A percentile compares a stretch with the other conserved stretches of the same genome.
Conservation (phyloP, 228 moss, liverwort and hornwort species). For the Sphagnum fallax region DNA sequence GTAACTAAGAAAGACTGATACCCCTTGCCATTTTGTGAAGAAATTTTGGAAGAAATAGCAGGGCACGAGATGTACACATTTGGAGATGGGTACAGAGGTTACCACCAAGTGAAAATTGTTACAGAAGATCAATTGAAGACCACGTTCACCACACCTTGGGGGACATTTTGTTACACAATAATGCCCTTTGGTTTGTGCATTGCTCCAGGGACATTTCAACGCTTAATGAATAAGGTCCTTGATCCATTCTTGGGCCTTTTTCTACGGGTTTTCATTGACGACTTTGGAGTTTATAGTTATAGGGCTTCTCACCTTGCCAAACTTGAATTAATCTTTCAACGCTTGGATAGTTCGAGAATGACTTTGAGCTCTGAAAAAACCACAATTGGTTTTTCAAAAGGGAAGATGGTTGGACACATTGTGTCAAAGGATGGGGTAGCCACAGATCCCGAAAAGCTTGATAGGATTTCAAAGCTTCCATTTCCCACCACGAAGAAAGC, state of each 20-base stretch:
- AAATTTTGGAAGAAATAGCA: neutral
- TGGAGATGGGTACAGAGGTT: conserved; percentile 1
- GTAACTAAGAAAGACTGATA: neutral
- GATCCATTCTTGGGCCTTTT: neutral
- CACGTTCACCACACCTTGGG: conserved; percentile 1
- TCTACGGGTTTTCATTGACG: conserved; percentile 11
- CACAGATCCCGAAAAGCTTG: conserved; percentile 5
- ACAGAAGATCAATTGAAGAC: neutral
- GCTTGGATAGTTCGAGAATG: neutral
- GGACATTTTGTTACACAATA: neutral
- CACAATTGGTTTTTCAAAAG: neutral
- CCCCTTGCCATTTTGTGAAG: neutral
- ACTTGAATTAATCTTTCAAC: conserved; percentile 1
- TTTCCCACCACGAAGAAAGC: neutral
- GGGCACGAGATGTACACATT: conserved; percentile 1
- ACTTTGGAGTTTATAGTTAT: conserved; percentile 2
- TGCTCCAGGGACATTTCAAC: neutral
- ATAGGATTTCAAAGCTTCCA: neutral
- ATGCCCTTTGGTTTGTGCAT: neutral
- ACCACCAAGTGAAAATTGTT: neutral
- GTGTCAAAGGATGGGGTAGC: conserved; percentile 3
- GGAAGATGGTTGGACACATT: conserved; percentile 1
- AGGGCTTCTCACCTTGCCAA: neutral
- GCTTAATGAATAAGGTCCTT: neutral
- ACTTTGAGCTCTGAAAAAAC: conserved; percentile 6